A percentile compares a stretch with the other conserved stretches of the same genome.
Evolutionary conservation across 1,139 yeast species (phyloP).

Genomic region (Suhomyces bolitotheri): DNA sequence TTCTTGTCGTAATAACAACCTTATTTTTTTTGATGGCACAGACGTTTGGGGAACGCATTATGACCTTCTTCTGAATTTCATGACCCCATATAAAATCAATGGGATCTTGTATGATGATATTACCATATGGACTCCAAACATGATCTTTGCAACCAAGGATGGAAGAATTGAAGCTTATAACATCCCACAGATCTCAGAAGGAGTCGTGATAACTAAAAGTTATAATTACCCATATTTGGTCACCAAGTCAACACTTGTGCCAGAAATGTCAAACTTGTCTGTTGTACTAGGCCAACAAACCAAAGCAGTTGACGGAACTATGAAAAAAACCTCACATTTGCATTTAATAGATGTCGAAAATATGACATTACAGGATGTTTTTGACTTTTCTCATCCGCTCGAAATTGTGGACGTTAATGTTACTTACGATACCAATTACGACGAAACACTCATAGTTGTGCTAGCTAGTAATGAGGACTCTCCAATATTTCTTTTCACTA

Average conservation of each 20-base stretch:
- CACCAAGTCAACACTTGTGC: constrained; percentile 1
- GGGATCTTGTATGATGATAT: neutral
- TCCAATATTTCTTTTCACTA: constrained; percentile 4
- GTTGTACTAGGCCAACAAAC: constrained; percentile 22
- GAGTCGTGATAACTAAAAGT: too few relatives aligned
- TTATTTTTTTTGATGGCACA: neutral
- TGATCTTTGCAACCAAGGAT: too few relatives aligned
- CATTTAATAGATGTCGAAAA: constrained; percentile 19
- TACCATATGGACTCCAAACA: too few relatives aligned
- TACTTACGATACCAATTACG: constrained; percentile 2
- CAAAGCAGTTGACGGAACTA: constrained; percentile 18
- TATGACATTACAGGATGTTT: constrained; percentile 17
- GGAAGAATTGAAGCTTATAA: too few relatives aligned
- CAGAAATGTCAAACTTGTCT: constrained; percentile 12
- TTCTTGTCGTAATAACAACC: neutral
- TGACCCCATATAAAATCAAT: neutral
- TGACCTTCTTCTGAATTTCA: constrained; percentile 2
- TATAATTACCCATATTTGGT: too few relatives aligned
- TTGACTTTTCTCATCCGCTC: constrained; percentile 2
- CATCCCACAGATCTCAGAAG: too few relatives aligned
- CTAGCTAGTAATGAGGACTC: constrained; percentile 4
- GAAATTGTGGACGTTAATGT: constrained; percentile 25
- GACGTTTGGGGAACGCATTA: constrained; percentile 1
- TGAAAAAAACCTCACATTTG: constrained; percentile 19
- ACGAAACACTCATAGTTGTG: constrained; percentile 6